Evolutionary conservation across 2,329 filamentous ascomycete species (phyloP), one percentile per base, ranked within the genome.

Genomic region (Neurospora crassa): DNA sequence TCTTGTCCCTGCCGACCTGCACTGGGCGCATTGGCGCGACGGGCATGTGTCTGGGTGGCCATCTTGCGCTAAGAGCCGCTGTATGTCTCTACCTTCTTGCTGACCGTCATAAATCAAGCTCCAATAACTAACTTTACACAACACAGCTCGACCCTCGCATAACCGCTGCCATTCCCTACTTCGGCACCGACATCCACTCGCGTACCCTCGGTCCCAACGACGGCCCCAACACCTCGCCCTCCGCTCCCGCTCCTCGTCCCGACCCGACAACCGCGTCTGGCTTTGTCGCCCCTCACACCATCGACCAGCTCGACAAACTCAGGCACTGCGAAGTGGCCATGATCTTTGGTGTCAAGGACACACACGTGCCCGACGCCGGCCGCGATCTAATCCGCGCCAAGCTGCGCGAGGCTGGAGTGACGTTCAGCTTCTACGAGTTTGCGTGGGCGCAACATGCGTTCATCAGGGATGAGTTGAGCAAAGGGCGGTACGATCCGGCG

Each of bases 361-460:
- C 90, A 71, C 94, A 97, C 80, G 94, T 97, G 16, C 93, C 93
- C 1, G 89, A 93, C 45, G 88, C 88, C 53, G 94, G 94, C 1
- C 87, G 94, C 20, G 93, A 97, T 80, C 81, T 96, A 75, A 96
- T 97, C 79, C 88, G 94, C 72, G 88, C 88, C 79, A 94, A 93
- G 73, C 84, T 97, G 76, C 89, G 94, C 76, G 92, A 93, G 29
- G 88, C 90, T 6, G 91, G 91, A 11, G 87, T 91, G 5, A 84
- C 87, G 11, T 94, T 95, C 77, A 91, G 89, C 78, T 97, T 93
- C 79, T 93, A 96, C 81, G 94, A 97, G 82, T 89, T 92, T 74
- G 92, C 93, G n/a, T 95, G 93, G 89, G 94, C 94, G 3, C 94
- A 97, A 81, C 94, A 97, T 83, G 94, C 94, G 5, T 97, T 97